Evolutionary conservation across 257 asterid species (phyloP).

Genomic region (Nyctanthes arbortristis): DNA sequence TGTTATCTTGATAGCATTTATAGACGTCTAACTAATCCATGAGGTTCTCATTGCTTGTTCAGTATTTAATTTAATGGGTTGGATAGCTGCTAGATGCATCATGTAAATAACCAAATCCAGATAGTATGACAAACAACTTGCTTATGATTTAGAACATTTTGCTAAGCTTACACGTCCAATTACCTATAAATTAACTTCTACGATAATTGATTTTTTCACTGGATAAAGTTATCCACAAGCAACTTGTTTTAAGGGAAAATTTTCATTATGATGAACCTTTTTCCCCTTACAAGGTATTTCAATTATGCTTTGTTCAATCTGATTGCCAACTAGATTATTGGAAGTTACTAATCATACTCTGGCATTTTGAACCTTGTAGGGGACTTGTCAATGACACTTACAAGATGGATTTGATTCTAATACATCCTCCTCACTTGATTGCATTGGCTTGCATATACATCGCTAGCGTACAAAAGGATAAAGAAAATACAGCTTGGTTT

Average conservation of each 20-base stretch:
- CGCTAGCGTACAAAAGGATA: slow-evolving; percentile 82
- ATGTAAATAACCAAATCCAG: not conserved
- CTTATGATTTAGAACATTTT: too few relatives aligned
- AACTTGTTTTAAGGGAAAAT: too few relatives aligned
- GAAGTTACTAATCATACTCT: slow-evolving; percentile 13
- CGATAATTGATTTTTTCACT: too few relatives aligned
- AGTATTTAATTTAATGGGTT: not conserved
- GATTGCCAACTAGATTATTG: not conserved
- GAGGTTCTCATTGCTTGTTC: not conserved
- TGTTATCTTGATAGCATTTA: not conserved
- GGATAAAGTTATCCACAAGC: too few relatives aligned
- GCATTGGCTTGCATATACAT: slow-evolving; percentile 86
- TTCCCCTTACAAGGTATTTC: not conserved
- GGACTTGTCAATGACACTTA: slow-evolving; percentile 91
- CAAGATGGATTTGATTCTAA: slow-evolving; percentile 90
- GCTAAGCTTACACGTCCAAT: too few relatives aligned
- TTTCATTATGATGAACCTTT: too few relatives aligned
- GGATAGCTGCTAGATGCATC: not conserved
- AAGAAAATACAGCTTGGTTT: slow-evolving; percentile 95
- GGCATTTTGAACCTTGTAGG: slow-evolving; percentile 46
- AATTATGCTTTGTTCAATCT: not conserved
- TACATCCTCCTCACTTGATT: slow-evolving; percentile 89
- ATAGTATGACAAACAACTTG: not conserved
- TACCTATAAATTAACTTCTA: too few relatives aligned
- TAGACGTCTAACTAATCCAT: not conserved